Base-by-base conservation (phyloP, 2,329 filamentous ascomycete species). In the Neobulgaria alba region DNA sequence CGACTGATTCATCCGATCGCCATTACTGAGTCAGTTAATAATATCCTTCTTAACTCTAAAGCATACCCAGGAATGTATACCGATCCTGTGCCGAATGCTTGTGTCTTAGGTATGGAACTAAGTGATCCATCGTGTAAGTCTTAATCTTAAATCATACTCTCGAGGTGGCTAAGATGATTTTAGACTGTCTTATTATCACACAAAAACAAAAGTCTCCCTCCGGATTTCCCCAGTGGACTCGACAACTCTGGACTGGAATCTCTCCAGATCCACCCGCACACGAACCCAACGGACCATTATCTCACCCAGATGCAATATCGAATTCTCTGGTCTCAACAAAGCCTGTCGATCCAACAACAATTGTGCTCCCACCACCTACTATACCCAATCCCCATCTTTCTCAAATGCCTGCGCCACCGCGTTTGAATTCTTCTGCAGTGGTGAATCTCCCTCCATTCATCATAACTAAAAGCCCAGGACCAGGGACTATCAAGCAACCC, bases 61-160 rank as follows among this genome's bases (percentile, higher is more conserved):
- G 21, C 17, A n/a, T 38, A 16, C 21, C 10, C 23, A 9, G 9
- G 15, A 4, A 29, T 17, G 17, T 39, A 38, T 18, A 30, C 17
- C 12, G 36, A 38, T 3, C 8, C n/a, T 3, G 34, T 38, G 10
- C 10, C 41, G 9, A 39, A 29, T 3, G 33, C 41, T 8, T 17
- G 20, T 16, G 12, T 38, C 3, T 10, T 43, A 1, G 41, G 41
- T 1, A 9, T 43, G 10, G 41, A 43, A 19, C 21, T 43, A n/a
- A 43, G 32, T 18, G 41, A 43, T 32, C 41, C 31, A 5, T n/a
- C 33, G 3, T 33, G 33, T 41, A 16, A 42, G 40, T n/a, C n/a
- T n/a, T n/a, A n/a, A n/a, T n/a, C n/a, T n/a, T n/a, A n/a, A n/a
- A n/a, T n/a, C n/a, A n/a, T n/a, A n/a, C n/a, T n/a, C n/a, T n/a